Evolutionary conservation across 2,329 filamentous ascomycete species (phyloP), one percentile per base, ranked within the genome.

Genomic region (Plectosphaerella cucumerina): DNA sequence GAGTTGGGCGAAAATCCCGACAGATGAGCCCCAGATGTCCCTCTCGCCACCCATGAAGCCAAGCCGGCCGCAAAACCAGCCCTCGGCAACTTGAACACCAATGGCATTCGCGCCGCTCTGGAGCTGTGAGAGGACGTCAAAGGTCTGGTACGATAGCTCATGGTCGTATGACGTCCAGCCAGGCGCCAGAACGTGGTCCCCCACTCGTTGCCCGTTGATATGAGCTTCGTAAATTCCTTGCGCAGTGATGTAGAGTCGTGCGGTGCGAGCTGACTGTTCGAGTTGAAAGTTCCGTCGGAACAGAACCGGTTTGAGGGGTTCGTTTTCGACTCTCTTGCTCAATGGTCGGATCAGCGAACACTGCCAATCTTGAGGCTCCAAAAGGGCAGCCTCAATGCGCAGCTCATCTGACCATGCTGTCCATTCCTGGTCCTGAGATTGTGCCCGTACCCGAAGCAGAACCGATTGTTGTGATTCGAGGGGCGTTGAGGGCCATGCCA

Each of bases 91-190:
- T n/a, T 69, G 65, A 3, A 70, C 65, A 0, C 65, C 70, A 37
- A 78, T 61, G 0, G 61, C 62, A 48, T 62, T 64, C 50, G 72
- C 70, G 4, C 55, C 49, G 4, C 58, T 55, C 2, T 60, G 57
- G 1, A 81, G 50, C 0, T 75, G 62, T 1, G 62, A 51, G 0
- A 70, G 71, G 1, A 82, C 73, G 53, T 83, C 76, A 50, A 75
- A 78, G 0, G 73, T 76, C 50, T 82, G 71, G 52, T 82, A 84
- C 1, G 70, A 65, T 15, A 76, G 69, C 1, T 78, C 68, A 44
- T 74, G 62, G 0, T 70, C 62, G 55, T 82, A 83, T 2, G 70
- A 71, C 39, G 74, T 72, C 74, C 77, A 82, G 0, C 78, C 78
- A 0, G 78, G 78, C 18, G 77, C 72, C 35, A 80, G 62, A 4